Evolutionary conservation across 345 rosid genomes (phyloP).

Genomic region (Acer negundo): DNA sequence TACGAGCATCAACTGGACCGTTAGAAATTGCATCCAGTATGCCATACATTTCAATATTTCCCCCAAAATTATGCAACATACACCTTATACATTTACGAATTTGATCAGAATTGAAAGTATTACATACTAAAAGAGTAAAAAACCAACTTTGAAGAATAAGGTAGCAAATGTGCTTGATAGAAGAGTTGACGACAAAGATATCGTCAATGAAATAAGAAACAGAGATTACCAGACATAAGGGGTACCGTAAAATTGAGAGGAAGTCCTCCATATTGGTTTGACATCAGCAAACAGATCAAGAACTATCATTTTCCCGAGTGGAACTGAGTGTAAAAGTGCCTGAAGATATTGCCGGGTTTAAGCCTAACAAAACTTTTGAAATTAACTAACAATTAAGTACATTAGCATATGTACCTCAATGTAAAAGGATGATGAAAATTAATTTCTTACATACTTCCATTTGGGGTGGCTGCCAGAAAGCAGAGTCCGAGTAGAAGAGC

Average conservation of each 20-base stretch:
- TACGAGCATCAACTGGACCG: conserved; percentile 81
- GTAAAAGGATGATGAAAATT: background rate
- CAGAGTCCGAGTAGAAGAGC: conserved; percentile 85
- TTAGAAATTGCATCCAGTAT: conserved; percentile 72
- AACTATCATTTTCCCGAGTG: conserved; percentile 89
- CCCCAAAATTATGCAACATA: conserved; percentile 93
- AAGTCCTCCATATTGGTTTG: conserved; percentile 80
- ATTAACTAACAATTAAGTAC: background rate
- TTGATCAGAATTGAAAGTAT: conserved; percentile 4
- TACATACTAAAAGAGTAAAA: background rate
- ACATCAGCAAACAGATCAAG: conserved; percentile 94
- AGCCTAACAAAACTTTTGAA: conserved; percentile 1
- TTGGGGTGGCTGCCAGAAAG: conserved; percentile 91
- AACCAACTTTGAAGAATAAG: background rate
- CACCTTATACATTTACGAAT: conserved; percentile 57
- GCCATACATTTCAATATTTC: conserved; percentile 95
- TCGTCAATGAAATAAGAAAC: conserved; percentile 2
- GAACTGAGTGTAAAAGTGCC: conserved; percentile 96
- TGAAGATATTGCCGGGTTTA: conserved; percentile 36
- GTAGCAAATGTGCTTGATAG: conserved; percentile 1
- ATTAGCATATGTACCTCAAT: conserved; percentile 4
- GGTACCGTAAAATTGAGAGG: conserved; percentile 86
- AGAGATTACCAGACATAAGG: conserved; percentile 82
- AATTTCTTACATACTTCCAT: conserved; percentile 57
- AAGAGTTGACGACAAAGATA: background rate